Evolutionary conservation across 2,329 filamentous ascomycete species (phyloP), one percentile per base, ranked within the genome.

Genomic region (Epichloe baconii): DNA sequence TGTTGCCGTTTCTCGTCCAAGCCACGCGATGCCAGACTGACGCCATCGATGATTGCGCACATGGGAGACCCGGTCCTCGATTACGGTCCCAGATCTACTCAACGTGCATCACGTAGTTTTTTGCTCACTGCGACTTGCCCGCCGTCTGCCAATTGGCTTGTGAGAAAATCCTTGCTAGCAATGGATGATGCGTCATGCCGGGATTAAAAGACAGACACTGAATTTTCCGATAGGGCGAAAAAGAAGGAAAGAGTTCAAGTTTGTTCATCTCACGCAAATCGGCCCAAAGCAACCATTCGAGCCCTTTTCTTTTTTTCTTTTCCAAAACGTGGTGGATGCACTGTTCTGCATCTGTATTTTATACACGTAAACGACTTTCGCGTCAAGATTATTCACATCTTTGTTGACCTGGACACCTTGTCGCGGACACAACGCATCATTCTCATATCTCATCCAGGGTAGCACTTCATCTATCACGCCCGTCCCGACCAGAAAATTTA

Each of bases 21-120:
- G 26, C 26, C 26, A 31, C 7, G 26, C 26, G 26, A 10, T 10
- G 7, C 44, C 31, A 37, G 21, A 19, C 31, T 44, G 41, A 50
- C 48, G 35, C 48, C 48, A 48, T 45, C 44, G 21, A 48, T 21
- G 38, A 41, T 34, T 40, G 21, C 15, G 45, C 44, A 10, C 26
- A 26, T 26, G 23, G 23, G 23, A 26, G 23, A 26, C 23, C 23
- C 23, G 23, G 23, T 46, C 34, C n/a, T 49, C 48, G 48, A 50
- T 50, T 50, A 35, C 48, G 21, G 42, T 40, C 35, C 34, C 36
- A 40, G 48, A 50, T 45, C 48, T 49, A 21, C 15, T 31, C 34
- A 44, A 19, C 35, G 31, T 36, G 38, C 47, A 49, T 44, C 47
- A 35, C 36, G 14, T 26, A 7, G 10, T 38, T 38, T 38, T 6